Base-by-base conservation (phyloP, 2,329 filamentous ascomycete species). In the Neonectria punicea region DNA sequence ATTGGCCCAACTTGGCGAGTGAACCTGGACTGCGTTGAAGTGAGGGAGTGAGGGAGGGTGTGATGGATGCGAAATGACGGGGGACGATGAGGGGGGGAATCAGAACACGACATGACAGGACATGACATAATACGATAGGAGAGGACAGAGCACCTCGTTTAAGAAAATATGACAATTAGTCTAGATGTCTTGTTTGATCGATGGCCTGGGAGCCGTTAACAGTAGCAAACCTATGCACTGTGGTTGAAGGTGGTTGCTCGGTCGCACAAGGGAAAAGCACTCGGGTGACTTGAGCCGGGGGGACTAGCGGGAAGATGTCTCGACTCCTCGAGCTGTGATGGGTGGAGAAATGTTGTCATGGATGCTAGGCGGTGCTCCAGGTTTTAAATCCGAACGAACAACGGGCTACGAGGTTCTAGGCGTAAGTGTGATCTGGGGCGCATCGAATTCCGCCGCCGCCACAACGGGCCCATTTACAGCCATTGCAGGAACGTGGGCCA, bases 261-360 rank as follows among this genome's bases (percentile, higher is more conserved):
- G 3, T 34, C 9, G 25, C 25, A 28, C 16, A 28, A 50, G 47
- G n/a, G 28, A 53, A 53, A 34, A 18, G 16, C 6, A 41, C 20
- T 47, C 51, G 51, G 50, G 28, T 44, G 50, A 44, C 56, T 43
- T 16, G 39, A 41, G 39, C 9, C 39, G 9, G 16, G 28, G 14
- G 11, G 39, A 49, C 56, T 55, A 60, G 43, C 55, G 57, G 54
- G 25, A 20, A 20, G 47, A 62, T 63, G 18, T 55, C 46, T 36
- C 41, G 50, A 51, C 16, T 41, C 4, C n/a, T 43, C n/a, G n/a
- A 43, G n/a, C 44, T 63, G 49, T 63, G 59, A 66, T 58, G 54
- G 63, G 63, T 66, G 63, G 63, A 66, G 47, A 66, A 66, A 63
- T 63, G 30, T 51, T 30, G 46, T 28, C 41, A 32, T 39, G 61